These are phyloP conservation scores for Corchorus olitorius DNA, from an alignment of 345 rosid genomes.

Conservation along the genomic window DNA sequence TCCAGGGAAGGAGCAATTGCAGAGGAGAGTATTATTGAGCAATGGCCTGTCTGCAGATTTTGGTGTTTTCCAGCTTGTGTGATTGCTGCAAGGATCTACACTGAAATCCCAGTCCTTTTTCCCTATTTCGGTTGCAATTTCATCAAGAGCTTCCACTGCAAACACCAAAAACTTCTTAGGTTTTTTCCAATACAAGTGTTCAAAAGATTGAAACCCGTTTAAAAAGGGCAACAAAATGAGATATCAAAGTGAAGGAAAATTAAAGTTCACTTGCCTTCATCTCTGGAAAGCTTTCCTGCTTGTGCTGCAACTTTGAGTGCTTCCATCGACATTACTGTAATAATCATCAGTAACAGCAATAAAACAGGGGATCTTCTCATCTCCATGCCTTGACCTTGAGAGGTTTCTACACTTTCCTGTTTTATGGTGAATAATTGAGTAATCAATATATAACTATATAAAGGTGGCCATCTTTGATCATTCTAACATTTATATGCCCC, in stretches of 20 bases:
- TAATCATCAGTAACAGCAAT: neutral
- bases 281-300: neutral
- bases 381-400: neutral
- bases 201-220: too few species aligned
- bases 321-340: neutral
- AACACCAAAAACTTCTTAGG: too few species aligned
- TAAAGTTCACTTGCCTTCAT: too few species aligned
- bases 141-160: slow-evolving; percentile 12
- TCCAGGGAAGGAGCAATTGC: slow-evolving; percentile 27
- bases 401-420: neutral
- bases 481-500: too few species aligned
- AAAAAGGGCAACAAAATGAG: too few species aligned
- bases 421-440: neutral
- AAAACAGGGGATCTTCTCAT: neutral
- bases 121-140: slow-evolving; percentile 7
- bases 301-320: neutral
- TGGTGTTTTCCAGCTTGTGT: slow-evolving; percentile 37
- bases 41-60: neutral
- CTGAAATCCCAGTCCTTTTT: slow-evolving; percentile 5
- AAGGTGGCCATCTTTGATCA: too few species aligned
- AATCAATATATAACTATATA: too few species aligned
- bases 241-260: too few species aligned
- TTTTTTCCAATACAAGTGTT: too few species aligned
- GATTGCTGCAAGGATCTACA: slow-evolving; percentile 31
- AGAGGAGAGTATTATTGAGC: slow-evolving; percentile 21